Percentiles rank a stretch among this genome's conserved stretches.
Conservation (phyloP, 305 asterid species). For the Andrographis paniculata region DNA sequence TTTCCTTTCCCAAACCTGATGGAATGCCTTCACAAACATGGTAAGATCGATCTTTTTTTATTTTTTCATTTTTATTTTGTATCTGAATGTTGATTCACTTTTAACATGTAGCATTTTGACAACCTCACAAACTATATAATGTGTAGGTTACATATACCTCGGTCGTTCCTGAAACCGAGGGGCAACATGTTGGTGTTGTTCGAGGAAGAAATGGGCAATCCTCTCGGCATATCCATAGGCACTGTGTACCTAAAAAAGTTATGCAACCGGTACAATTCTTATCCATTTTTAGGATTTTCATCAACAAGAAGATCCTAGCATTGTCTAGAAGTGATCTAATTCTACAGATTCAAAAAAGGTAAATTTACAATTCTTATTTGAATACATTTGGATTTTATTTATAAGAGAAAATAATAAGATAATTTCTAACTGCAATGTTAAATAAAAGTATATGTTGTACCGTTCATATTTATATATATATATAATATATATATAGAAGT, state of each 20-base stretch:
- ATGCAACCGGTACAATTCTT: slow-evolving; percentile 36
- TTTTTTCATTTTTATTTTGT: not conserved
- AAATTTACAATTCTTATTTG: too few relatives aligned
- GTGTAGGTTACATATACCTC: slow-evolving; percentile 73
- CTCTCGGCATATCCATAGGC: slow-evolving; percentile 50
- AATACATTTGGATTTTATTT: too few relatives aligned
- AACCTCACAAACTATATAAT: not conserved
- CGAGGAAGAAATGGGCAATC: slow-evolving; percentile 79
- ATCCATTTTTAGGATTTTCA: slow-evolving; percentile 22
- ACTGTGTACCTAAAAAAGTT: slow-evolving; percentile 42
- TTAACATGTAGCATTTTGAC: too few relatives aligned
- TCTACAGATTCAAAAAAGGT: too few relatives aligned
- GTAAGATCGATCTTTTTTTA: slow-evolving; percentile 24
- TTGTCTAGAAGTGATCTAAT: too few relatives aligned
- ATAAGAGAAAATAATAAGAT: too few relatives aligned
- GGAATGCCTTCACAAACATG: slow-evolving; percentile 78
- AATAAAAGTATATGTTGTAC: too few relatives aligned
- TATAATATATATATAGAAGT: too few relatives aligned
- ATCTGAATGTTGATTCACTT: not conserved
- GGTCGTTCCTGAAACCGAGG: slow-evolving; percentile 60
- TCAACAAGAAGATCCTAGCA: too few relatives aligned
- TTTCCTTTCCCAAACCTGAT: slow-evolving; percentile 40
- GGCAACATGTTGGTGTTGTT: slow-evolving; percentile 52
- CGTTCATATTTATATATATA: too few relatives aligned
- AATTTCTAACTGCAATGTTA: too few relatives aligned